Evolutionary conservation across 2,329 filamentous ascomycete species (phyloP), one percentile per base, ranked within the genome.

Genomic region (Byssoonygena ceratinophila): DNA sequence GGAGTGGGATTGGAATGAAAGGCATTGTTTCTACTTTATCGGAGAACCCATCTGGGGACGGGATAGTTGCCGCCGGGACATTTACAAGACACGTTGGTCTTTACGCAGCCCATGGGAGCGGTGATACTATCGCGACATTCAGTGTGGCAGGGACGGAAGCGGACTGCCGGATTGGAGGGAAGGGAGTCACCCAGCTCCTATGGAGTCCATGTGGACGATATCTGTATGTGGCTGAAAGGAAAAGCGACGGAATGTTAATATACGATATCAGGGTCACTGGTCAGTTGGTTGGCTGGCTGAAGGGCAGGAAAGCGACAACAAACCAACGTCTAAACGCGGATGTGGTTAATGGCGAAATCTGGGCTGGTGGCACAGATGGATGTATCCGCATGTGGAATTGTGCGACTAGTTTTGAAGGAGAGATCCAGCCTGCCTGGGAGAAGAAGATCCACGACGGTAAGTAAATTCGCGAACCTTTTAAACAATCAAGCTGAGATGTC

Each of bases 161-260:
- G 1, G 66, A 71, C 36, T 57, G 57, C 4, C 60, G 61, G 6
- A 72, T 72, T 46, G 64, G 66, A 14, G 80, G 79, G 2, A 67
- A 65, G 0, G 81, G 81, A 3, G 66, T 83, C 18, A 78, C 76
- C 1, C 71, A 76, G 46, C 62, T 83, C 12, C 63, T 71, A 14
- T 83, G 79, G 79, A 80, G 75, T 49, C 72, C 74, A 0, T 77
- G 76, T 62, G 78, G 76, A 1, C 70, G 67, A 40, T 83, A 83
- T 60, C 62, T 84, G 4, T 77, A 79, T 57, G 72, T 81, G 16
- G 75, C 72, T 0, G 80, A 83, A 60, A 70, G 80, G 18, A 72
- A 73, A 53, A 78, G 77, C 51, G 72, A 80, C 57, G 74, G 71
- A 1, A 65, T 82, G 0, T 65, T 78, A 41, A 67, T 83, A 9